phyloP scores from a whole-genome alignment of 2,329 filamentous ascomycete genomes.

The Alternaria novae-zelandiae region DNA sequence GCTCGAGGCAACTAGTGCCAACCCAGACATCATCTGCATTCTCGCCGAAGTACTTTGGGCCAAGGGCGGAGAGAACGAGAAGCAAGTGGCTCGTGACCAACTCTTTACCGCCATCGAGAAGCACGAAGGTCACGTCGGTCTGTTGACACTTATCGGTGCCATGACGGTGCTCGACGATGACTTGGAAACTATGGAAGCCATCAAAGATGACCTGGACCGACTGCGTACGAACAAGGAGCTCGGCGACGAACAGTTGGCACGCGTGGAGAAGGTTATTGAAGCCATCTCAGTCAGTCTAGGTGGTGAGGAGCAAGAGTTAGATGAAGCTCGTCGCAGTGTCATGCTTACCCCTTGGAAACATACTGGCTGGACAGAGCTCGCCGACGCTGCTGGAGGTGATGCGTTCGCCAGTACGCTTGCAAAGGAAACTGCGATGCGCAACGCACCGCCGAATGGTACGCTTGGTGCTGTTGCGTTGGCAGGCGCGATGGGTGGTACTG shows the following conservation, averaged over 20 bases:
- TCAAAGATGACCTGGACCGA: slow-evolving; percentile 75
- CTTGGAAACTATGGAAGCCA: slow-evolving; percentile 78
- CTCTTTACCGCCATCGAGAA: slow-evolving; percentile 81
- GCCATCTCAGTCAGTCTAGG: slow-evolving; percentile 69
- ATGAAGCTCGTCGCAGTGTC: slow-evolving; percentile 75
- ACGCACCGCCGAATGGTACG: slow-evolving; percentile 73
- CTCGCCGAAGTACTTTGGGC: slow-evolving; percentile 94
- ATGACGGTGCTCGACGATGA: slow-evolving; percentile 85
- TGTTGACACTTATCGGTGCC: slow-evolving; percentile 80
- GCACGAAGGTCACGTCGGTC: slow-evolving; percentile 76
- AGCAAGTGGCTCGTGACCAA: slow-evolving; percentile 76
- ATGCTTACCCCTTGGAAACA: slow-evolving; percentile 82
- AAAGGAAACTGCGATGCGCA: slow-evolving; percentile 75
- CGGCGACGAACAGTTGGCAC: slow-evolving; percentile 67
- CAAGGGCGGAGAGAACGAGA: slow-evolving; percentile 75
- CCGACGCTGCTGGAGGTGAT: slow-evolving; percentile 57
- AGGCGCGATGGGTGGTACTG: slow-evolving; percentile 75
- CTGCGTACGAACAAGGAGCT: slow-evolving; percentile 73
- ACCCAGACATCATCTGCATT: slow-evolving; percentile 85
- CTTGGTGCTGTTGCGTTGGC: slow-evolving; percentile 74
- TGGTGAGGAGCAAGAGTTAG: slow-evolving; percentile 58
- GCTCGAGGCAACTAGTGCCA: slow-evolving; percentile 74
- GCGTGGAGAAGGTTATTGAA: slow-evolving; percentile 77
- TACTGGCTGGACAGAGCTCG: slow-evolving; percentile 80
- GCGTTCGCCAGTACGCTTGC: slow-evolving; percentile 75